Evolutionary conservation across 2,329 filamentous ascomycete species (phyloP).

Genomic region (Cyanodermella asteris): DNA sequence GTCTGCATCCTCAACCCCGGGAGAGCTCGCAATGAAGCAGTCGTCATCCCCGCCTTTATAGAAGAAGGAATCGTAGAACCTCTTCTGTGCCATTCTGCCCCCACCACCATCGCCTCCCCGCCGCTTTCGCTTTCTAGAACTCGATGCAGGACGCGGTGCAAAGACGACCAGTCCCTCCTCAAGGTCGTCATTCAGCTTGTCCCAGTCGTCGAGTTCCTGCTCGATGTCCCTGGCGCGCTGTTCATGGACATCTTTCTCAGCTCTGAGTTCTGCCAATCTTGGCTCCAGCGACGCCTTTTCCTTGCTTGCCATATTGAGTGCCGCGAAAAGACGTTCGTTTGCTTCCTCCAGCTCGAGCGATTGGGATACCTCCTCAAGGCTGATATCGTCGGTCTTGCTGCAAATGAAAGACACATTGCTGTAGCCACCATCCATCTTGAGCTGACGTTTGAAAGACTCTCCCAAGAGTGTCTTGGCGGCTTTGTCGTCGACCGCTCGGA

Average conservation of each 20-base stretch:
- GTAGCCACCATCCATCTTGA: conserved; percentile 36
- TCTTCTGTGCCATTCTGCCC: conserved; percentile 8
- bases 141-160: conserved; percentile 12
- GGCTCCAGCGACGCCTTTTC: conserved; percentile 32
- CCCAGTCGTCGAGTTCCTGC: conserved; percentile 24
- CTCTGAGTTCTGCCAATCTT: conserved; percentile 37
- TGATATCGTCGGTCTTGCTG: conserved; percentile 41
- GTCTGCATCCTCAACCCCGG: conserved; percentile 3
- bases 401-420: conserved; percentile 37
- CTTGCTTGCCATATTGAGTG: conserved; percentile 6
- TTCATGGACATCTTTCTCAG: conserved; percentile 22
- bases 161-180: conserved; percentile 22
- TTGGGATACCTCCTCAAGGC: conserved; percentile 21
- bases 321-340: conserved; percentile 9
- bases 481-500: conserved; percentile 37
- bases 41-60: conserved; percentile 1
- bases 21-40: conserved; percentile 1
- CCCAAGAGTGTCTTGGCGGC: conserved; percentile 34
- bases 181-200: conserved; percentile 17
- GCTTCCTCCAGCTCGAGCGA: conserved; percentile 18
- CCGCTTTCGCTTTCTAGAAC: conserved; percentile 22
- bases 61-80: background rate
- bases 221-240: conserved; percentile 16
- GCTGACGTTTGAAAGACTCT: conserved; percentile 33
- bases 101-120: conserved; percentile 5